phyloP scores from a whole-genome alignment of 768 basidiomycete genomes.

The Rhodotorula paludigena region DNA sequence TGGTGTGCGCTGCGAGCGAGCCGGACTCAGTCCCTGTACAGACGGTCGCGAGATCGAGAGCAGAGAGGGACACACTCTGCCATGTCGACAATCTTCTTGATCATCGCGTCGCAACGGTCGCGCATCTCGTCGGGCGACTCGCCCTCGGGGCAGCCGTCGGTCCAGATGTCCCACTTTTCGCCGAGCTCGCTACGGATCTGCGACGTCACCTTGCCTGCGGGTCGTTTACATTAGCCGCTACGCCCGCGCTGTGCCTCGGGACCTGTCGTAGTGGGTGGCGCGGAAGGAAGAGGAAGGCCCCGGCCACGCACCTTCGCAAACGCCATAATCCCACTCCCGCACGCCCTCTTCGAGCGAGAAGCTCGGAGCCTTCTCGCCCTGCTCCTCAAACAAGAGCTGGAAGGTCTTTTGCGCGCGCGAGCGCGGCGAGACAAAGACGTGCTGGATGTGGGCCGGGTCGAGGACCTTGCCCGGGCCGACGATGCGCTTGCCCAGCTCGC shows the following conservation, averaged over 20 bases:
- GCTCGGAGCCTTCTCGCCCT: slow-evolving; percentile 52
- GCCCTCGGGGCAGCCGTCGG: slow-evolving; percentile 65
- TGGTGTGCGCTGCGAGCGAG: slow-evolving; percentile 59
- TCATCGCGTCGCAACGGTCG: slow-evolving; percentile 68
- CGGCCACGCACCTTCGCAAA: slow-evolving; percentile 11
- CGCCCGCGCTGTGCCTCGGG: too few relatives aligned
- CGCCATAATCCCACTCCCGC: slow-evolving; percentile 83
- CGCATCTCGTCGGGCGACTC: slow-evolving; percentile 78
- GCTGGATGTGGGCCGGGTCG: slow-evolving; percentile 70
- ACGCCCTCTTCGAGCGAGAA: slow-evolving; percentile 59
- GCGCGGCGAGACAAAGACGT: slow-evolving; percentile 79
- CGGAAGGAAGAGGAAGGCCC: too few relatives aligned
- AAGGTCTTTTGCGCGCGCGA: slow-evolving; percentile 79
- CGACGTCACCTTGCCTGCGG: slow-evolving; percentile 45
- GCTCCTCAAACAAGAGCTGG: slow-evolving; percentile 64
- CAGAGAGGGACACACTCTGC: slow-evolving; percentile 4
- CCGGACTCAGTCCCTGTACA: slow-evolving; percentile 25
- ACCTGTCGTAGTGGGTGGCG: too few relatives aligned
- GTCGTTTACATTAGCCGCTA: too few relatives aligned
- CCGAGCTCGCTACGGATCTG: slow-evolving; percentile 41
- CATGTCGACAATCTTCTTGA: slow-evolving; percentile 57
- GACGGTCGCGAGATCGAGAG: not conserved
- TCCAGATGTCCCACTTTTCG: slow-evolving; percentile 59
- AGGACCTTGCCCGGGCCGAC: slow-evolving; percentile 71
- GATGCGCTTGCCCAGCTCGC: slow-evolving; percentile 59